Evolutionary conservation across 2,329 filamentous ascomycete species (phyloP).

Genomic region (Arthrinium phaeospermum): DNA sequence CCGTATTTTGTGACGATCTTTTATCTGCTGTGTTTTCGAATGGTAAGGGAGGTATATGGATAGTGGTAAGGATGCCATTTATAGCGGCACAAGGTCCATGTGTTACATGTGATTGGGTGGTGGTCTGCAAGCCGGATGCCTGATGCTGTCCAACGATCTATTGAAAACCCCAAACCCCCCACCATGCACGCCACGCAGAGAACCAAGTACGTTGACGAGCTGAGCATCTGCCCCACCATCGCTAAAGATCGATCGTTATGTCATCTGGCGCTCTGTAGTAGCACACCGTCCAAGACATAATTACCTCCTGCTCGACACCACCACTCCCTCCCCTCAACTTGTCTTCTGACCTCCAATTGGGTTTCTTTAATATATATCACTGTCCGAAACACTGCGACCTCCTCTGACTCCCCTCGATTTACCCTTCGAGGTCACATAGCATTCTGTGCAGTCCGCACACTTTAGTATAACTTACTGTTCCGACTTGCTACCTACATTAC

Average conservation of each 20-base stretch:
- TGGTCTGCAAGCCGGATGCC: not conserved
- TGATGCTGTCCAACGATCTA: not conserved
- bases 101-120: constrained; percentile 15
- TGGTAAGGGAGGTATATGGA: not conserved
- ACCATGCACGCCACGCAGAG: constrained; percentile 8
- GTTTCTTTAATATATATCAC: not conserved
- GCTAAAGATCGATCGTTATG: constrained; percentile 15
- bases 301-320: not conserved
- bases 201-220: not conserved
- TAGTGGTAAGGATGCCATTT: not conserved
- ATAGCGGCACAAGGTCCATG: not conserved
- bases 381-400: not conserved
- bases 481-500: not conserved
- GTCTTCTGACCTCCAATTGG: not conserved
- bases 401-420: not conserved
- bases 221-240: constrained; percentile 14
- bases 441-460: not conserved
- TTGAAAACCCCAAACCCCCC: not conserved
- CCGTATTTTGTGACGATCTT: not conserved
- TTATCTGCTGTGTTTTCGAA: not conserved
- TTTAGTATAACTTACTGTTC: not conserved
- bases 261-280: constrained; percentile 6
- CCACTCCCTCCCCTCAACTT: not conserved
- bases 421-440: not conserved
- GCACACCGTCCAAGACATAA: not conserved